Percentiles rank a stretch among this genome's conserved stretches.
Conservation (phyloP, 1,284 basidiomycete genomes). For the Austropuccinia psidii region DNA sequence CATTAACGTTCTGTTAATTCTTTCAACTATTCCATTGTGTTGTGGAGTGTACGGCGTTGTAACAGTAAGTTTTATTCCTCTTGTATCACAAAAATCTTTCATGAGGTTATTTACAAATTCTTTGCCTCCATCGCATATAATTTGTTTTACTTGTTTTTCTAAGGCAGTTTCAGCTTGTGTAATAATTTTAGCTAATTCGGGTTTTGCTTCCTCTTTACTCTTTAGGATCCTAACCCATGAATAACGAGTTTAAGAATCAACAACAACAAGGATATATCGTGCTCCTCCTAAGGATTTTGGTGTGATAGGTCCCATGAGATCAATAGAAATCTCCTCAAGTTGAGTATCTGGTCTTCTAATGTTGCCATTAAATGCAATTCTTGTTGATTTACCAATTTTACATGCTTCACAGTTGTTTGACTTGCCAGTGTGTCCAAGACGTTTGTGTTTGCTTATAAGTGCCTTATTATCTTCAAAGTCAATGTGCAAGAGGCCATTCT, state of each 20-base stretch:
- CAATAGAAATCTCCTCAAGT: neutral
- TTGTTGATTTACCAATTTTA: neutral
- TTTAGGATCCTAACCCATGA: neutral
- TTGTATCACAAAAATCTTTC: neutral
- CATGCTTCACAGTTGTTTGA: neutral
- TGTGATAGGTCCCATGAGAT: constrained; percentile 4
- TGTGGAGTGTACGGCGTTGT: constrained; percentile 4
- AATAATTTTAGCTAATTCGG: neutral
- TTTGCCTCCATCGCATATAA: constrained; percentile 1
- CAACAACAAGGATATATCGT: neutral
- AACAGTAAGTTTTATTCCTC: neutral
- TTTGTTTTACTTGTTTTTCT: neutral
- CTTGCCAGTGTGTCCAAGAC: neutral
- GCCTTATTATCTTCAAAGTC: too few species aligned
- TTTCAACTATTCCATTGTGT: neutral
- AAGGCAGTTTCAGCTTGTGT: neutral
- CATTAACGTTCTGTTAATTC: neutral
- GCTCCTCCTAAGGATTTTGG: neutral
- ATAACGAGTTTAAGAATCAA: neutral
- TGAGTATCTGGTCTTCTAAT: neutral
- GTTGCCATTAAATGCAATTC: neutral
- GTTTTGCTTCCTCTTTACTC: neutral
- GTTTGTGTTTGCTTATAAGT: too few species aligned
- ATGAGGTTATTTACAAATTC: neutral
- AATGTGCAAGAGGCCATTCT: neutral